Evolutionary conservation across 1,284 basidiomycete genomes (phyloP).

Genomic region (Megacollybia platyphylla): DNA sequence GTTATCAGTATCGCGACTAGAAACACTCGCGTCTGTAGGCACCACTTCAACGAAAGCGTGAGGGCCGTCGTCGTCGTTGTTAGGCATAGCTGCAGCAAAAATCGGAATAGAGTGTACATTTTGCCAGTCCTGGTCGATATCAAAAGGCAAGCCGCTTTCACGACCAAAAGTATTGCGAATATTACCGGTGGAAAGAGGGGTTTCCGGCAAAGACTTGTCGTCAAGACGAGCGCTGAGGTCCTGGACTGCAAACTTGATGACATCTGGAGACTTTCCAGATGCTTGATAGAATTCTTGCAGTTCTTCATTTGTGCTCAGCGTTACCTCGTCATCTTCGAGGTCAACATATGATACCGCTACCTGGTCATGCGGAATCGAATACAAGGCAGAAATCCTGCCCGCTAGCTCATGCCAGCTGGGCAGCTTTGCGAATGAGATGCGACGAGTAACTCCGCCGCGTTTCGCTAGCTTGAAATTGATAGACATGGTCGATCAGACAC

Average conservation of each 20-base stretch:
- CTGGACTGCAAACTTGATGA: constrained; percentile 48
- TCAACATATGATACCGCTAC: constrained; percentile 61
- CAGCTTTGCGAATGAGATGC: constrained; percentile 33
- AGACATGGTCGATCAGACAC: constrained; percentile 10
- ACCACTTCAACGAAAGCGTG: constrained; percentile 57
- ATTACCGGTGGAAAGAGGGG: constrained; percentile 16
- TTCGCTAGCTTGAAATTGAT: constrained; percentile 50
- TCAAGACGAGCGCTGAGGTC: constrained; percentile 34
- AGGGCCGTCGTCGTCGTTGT: constrained; percentile 21
- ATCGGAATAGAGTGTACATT: constrained; percentile 12
- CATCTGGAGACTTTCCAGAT: constrained; percentile 14
- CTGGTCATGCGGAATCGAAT: constrained; percentile 36
- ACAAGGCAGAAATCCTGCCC: constrained; percentile 39
- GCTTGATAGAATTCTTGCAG: constrained; percentile 45
- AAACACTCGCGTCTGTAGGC: constrained; percentile 8
- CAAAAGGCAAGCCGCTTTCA: constrained; percentile 28
- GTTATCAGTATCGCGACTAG: constrained; percentile 6
- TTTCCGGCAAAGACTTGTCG: constrained; percentile 22
- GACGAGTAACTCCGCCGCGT: constrained; percentile 37
- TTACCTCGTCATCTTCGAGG: constrained; percentile 57
- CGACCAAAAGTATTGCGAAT: constrained; percentile 46
- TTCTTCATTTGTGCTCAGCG: constrained; percentile 58
- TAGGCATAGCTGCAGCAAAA: constrained; percentile 17
- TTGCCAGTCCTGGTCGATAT: constrained; percentile 59
- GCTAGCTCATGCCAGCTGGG: constrained; percentile 49